Evolutionary conservation across 192 early-diverging fungal genomes (phyloP).

Genomic region (Dissophora ornata): DNA sequence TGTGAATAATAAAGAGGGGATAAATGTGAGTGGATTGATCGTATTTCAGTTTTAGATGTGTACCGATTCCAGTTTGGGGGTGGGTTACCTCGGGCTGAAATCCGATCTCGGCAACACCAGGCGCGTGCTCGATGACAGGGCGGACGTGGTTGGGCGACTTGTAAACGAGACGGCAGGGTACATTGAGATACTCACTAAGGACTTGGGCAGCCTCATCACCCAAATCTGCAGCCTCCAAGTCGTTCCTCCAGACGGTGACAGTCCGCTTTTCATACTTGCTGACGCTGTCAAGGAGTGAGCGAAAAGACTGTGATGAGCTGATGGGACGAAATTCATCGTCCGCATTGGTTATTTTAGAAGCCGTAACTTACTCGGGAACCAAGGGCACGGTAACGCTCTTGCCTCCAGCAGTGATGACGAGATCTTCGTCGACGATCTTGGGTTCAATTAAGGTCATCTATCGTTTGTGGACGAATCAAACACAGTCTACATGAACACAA

Average conservation of each 20-base stretch:
- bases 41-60: no score
- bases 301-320: background rate
- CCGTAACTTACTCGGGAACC: slow-evolving; percentile 41
- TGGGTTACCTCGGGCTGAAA: slow-evolving; percentile 37
- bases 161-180: slow-evolving; percentile 54
- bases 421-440: slow-evolving; percentile 33
- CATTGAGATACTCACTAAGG: slow-evolving; percentile 62
- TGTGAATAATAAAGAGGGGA: background rate
- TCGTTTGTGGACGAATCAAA: background rate
- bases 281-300: slow-evolving; percentile 11
- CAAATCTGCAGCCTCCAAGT: slow-evolving; percentile 66
- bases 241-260: slow-evolving; percentile 55
- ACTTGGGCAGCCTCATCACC: slow-evolving; percentile 72
- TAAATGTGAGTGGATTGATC: no score
- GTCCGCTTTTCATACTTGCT: slow-evolving; percentile 22
- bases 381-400: slow-evolving; percentile 40
- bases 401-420: slow-evolving; percentile 35
- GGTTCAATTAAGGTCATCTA: slow-evolving; percentile 38
- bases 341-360: background rate
- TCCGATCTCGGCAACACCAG: slow-evolving; percentile 45
- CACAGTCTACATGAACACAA: background rate
- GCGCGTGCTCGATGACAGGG: slow-evolving; percentile 58
- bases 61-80: no score
- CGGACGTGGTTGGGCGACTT: slow-evolving; percentile 62
- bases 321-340: background rate